Evolutionary conservation across 768 basidiomycete species (phyloP).

Genomic region (Pisolithus sp.): DNA sequence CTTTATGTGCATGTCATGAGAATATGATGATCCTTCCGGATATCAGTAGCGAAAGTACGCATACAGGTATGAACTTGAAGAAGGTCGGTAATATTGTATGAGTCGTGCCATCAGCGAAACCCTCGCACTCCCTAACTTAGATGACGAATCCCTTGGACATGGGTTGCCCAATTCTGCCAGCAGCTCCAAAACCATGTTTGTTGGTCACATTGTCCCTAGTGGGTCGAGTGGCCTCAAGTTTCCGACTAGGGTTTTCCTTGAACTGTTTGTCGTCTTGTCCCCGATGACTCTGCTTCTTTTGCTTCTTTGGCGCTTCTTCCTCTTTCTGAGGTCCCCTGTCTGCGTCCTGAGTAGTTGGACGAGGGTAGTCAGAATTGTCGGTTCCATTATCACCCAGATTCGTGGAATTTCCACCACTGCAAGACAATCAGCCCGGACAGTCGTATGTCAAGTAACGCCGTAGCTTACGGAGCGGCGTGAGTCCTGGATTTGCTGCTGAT

Average conservation of each 20-base stretch:
- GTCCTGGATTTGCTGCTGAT: conserved; percentile 34
- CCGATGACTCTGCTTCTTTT: conserved; percentile 38
- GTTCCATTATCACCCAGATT: conserved; percentile 11
- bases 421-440: background rate
- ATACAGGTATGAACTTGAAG: conserved; percentile 15
- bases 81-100: background rate
- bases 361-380: conserved; percentile 42
- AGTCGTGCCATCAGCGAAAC: background rate
- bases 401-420: conserved; percentile 2
- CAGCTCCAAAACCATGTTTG: conserved; percentile 35
- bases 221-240: conserved; percentile 43
- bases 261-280: conserved; percentile 40
- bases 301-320: conserved; percentile 42
- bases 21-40: no score
- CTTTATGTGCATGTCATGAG: conserved; percentile 1
- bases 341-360: conserved; percentile 39
- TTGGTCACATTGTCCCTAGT: conserved; percentile 34
- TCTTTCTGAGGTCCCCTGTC: conserved; percentile 35
- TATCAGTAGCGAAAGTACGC: conserved; percentile 12
- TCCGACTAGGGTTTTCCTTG: conserved; percentile 39
- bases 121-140: conserved; percentile 17
- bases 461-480: conserved; percentile 29
- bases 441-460: background rate
- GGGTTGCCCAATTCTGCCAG: conserved; percentile 53
- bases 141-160: conserved; percentile 37